Conservation (phyloP, 306 rosid species). For the Alnus rubra region DNA sequence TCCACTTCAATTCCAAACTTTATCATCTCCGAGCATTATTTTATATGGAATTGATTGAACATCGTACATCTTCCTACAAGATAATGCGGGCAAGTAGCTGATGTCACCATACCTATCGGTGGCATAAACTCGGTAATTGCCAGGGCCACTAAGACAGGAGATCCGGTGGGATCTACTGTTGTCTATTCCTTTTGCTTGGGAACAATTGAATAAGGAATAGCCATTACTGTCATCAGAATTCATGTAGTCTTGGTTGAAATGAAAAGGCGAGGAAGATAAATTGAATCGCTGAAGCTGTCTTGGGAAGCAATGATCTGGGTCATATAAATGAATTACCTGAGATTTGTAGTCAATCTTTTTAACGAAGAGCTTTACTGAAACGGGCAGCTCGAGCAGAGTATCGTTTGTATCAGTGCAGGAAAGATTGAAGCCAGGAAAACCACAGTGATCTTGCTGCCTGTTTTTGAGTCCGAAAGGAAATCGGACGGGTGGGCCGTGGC, state of each 20-base stretch:
- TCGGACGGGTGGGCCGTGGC: conserved; percentile 4
- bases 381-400: background rate
- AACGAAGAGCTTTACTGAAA: background rate
- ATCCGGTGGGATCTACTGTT: background rate
- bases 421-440: conserved; percentile 5
- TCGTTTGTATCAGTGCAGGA: background rate
- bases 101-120: background rate
- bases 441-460: background rate
- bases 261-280: background rate
- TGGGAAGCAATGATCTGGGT: background rate
- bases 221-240: no score
- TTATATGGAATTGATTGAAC: background rate
- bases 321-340: background rate
- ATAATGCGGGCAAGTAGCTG: background rate
- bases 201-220: background rate
- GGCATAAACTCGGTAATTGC: background rate
- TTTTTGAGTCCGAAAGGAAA: no score
- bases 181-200: background rate
- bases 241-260: background rate
- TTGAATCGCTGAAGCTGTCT: background rate
- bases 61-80: background rate
- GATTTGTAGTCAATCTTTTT: no score
- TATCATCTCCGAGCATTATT: background rate
- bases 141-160: background rate
- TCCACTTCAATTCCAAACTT: background rate